Base-by-base conservation (phyloP, 169 alveolate species). In the Neospora caninum region DNA sequence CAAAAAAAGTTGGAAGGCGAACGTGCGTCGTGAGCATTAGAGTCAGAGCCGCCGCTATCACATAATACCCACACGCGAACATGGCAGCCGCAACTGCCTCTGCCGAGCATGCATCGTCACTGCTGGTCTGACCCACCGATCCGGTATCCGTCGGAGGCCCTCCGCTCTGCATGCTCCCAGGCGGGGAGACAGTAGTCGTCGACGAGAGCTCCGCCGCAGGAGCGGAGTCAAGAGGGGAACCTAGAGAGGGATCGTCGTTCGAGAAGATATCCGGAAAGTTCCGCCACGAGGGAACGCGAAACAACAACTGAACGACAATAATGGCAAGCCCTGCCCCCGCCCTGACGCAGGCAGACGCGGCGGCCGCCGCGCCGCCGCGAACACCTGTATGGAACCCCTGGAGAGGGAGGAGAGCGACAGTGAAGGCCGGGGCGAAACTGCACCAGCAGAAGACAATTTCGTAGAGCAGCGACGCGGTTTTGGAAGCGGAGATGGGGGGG, bases 381-480 rank as follows among this genome's bases (percentile, higher is more conserved):
- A 70, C 93, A 36, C 70, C 93, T 0, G 93, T 89, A 42, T 89
- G 93, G 43, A 89, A 89, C 10, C 86, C 86, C 39, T 89, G 93
- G n/a, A 89, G 86, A 25, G 93, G 93, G 39, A 89, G 88, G 45
- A 89, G 80, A 39, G 88, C 54, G 20, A 80, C 34, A 25, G 93
- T 41, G 64, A 89, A 73, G 27, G 41, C 45, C 39, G 80, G 73
- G 13, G 88, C 88, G 43, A 67, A 89, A 70, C 69, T 36, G 49
- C 86, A 70, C 42, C 64, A 58, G 58, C 39, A n/a, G 80, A 53
- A 89, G 53, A 41, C 73, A 2, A 89, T 34, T 36, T 89, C 93
- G 88, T 89, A 89, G 58, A 89, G 93, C 29, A 89, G 93, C 39
- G 88, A 67, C 22, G 93, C 93, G n/a, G 93, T 53, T 27, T 20